Evolutionary conservation across 2,329 filamentous ascomycete species (phyloP).

Genomic region (Exophiala spinifera): DNA sequence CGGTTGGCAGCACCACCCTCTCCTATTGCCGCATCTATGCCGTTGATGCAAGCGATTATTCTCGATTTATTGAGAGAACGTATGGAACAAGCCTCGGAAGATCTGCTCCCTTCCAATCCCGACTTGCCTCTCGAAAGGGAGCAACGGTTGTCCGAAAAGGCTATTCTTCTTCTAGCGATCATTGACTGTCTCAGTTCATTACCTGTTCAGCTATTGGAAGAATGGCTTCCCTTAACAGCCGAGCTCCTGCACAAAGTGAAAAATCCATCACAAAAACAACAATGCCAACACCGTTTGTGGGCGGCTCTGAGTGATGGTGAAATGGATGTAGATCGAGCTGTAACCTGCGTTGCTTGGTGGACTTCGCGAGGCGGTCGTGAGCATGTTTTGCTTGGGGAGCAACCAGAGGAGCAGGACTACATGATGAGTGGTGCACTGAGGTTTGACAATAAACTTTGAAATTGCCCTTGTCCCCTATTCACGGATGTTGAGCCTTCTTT

Average conservation of each 20-base stretch:
- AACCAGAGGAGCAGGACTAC: slow-evolving; percentile 34
- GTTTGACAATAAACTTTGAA: slow-evolving; percentile 50
- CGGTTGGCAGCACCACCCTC: slow-evolving; percentile 79
- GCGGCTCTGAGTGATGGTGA: slow-evolving; percentile 75
- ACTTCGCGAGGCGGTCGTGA: slow-evolving; percentile 62
- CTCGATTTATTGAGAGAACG: slow-evolving; percentile 74
- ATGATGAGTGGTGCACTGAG: slow-evolving; percentile 57
- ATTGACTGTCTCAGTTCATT: slow-evolving; percentile 76
- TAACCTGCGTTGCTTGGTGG: slow-evolving; percentile 84
- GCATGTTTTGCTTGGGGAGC: slow-evolving; percentile 50
- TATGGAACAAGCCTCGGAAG: slow-evolving; percentile 54
- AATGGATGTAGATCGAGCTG: slow-evolving; percentile 81
- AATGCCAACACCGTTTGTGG: slow-evolving; percentile 71
- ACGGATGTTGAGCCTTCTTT: neutral
- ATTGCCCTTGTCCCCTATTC: neutral
- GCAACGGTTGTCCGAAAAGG: slow-evolving; percentile 67
- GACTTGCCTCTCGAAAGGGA: slow-evolving; percentile 34
- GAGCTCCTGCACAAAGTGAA: slow-evolving; percentile 63
- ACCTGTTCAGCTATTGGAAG: slow-evolving; percentile 65
- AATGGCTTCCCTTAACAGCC: slow-evolving; percentile 75
- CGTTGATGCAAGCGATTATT: slow-evolving; percentile 73
- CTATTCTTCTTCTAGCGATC: slow-evolving; percentile 70
- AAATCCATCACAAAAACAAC: slow-evolving; percentile 60
- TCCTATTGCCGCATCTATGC: slow-evolving; percentile 67
- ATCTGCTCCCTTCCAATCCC: slow-evolving; percentile 43